Conservation (phyloP, 805 yeast species). For the Jamesozyma lodderae region DNA sequence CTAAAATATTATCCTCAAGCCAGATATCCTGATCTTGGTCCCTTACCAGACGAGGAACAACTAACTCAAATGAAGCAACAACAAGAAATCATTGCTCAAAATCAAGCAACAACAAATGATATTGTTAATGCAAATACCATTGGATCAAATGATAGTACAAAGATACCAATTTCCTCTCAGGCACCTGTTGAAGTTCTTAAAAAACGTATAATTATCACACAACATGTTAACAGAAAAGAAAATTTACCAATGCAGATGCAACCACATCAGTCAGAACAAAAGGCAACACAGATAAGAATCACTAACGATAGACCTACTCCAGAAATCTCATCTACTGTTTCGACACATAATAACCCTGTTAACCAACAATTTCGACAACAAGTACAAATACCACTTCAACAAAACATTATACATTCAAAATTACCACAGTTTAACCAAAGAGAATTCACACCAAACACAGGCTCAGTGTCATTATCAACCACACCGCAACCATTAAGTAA, state of each 20-base stretch:
- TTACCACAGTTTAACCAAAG: background rate
- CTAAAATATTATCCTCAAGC: slow-evolving; percentile 28
- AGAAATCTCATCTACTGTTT: no score
- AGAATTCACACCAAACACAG: background rate
- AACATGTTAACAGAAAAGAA: background rate
- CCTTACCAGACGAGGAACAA: slow-evolving; percentile 44
- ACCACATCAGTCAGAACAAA: background rate
- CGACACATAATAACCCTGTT: no score
- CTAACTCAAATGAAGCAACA: background rate
- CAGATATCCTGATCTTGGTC: slow-evolving; percentile 49
- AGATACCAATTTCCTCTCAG: no score
- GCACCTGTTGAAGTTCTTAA: background rate
- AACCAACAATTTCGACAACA: background rate
- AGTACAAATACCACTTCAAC: background rate
- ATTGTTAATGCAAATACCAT: no score
- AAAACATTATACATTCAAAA: background rate
- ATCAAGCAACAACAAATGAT: background rate
- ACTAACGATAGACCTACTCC: no score
- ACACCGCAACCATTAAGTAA: slow-evolving; percentile 18
- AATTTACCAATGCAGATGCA: background rate
- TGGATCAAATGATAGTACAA: no score
- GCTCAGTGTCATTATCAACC: background rate
- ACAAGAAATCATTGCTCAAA: background rate
- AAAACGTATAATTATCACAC: background rate
- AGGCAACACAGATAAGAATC: no score